A percentile compares a stretch with the other conserved stretches of the same genome.
Conservation (phyloP, 805 yeast species). For the Lachancea cidri region DNA sequence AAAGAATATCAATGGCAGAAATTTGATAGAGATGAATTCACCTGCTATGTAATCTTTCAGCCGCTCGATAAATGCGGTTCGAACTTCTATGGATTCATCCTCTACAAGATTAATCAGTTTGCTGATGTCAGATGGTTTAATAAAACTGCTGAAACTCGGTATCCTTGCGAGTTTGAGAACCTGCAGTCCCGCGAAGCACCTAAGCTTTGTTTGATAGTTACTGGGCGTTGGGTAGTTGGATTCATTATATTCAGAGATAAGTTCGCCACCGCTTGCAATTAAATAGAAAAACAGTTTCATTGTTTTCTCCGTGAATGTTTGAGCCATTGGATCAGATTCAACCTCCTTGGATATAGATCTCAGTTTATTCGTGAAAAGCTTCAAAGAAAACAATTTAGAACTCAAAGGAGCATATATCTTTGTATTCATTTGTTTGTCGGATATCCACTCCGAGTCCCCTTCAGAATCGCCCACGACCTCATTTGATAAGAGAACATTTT, state of each 20-base stretch:
- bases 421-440: conserved; percentile 38
- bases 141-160: conserved; percentile 46
- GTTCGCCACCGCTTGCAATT: conserved; percentile 74
- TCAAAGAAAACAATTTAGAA: conserved; percentile 49
- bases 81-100: conserved; percentile 57
- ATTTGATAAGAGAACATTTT: conserved; percentile 56
- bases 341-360: conserved; percentile 32
- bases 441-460: conserved; percentile 41
- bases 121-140: conserved; percentile 48
- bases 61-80: conserved; percentile 45
- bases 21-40: conserved; percentile 56
- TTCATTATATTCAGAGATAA: conserved; percentile 41
- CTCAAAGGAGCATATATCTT: conserved; percentile 33
- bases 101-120: conserved; percentile 55
- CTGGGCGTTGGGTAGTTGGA: conserved; percentile 57
- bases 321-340: conserved; percentile 35
- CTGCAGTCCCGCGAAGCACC: conserved; percentile 63
- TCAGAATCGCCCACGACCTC: conserved; percentile 29
- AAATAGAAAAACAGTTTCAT: conserved; percentile 61
- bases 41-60: conserved; percentile 48
- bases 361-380: conserved; percentile 56
- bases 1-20: conserved; percentile 63
- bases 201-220: conserved; percentile 51
- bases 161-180: conserved; percentile 59
- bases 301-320: conserved; percentile 54